Percentiles rank a stretch among this genome's conserved stretches.
These are phyloP conservation scores for Cladosporium oxysporum DNA, from an alignment of 2,329 filamentous ascomycete genomes.

Conservation along the genomic window DNA sequence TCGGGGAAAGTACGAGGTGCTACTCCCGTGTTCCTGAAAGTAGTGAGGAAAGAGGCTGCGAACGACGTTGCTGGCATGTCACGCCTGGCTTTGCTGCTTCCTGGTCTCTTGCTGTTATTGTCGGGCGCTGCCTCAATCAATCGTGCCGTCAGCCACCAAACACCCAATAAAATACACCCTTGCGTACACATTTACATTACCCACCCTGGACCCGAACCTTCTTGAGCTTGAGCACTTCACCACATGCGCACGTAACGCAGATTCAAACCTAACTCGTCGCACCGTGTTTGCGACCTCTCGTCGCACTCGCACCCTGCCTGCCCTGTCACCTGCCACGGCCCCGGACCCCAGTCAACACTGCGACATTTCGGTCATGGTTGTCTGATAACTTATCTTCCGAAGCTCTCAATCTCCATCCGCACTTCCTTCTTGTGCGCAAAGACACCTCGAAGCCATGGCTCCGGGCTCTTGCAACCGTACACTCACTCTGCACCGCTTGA, in stretches of 20 bases:
- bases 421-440: not conserved
- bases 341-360: not conserved
- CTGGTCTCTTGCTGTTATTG: not conserved
- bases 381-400: not conserved
- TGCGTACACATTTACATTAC: not conserved
- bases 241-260: not conserved
- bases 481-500: conserved; percentile 27
- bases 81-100: not conserved
- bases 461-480: conserved; percentile 22
- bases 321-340: too few relatives aligned
- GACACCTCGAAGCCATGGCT: not conserved
- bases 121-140: too few relatives aligned
- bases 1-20: conserved; percentile 1
- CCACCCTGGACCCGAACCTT: not conserved
- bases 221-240: not conserved
- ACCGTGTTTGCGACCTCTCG: not conserved
- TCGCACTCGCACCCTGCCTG: too few relatives aligned
- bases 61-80: too few relatives aligned
- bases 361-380: not conserved
- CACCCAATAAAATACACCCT: not conserved
- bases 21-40: conserved; percentile 3
- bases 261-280: conserved; percentile 1
- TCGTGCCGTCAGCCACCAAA: not conserved
- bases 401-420: not conserved
- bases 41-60: not conserved